These are phyloP conservation scores for Capronia americana DNA, from an alignment of 2,329 filamentous ascomycete species.

Conservation along the genomic window DNA sequence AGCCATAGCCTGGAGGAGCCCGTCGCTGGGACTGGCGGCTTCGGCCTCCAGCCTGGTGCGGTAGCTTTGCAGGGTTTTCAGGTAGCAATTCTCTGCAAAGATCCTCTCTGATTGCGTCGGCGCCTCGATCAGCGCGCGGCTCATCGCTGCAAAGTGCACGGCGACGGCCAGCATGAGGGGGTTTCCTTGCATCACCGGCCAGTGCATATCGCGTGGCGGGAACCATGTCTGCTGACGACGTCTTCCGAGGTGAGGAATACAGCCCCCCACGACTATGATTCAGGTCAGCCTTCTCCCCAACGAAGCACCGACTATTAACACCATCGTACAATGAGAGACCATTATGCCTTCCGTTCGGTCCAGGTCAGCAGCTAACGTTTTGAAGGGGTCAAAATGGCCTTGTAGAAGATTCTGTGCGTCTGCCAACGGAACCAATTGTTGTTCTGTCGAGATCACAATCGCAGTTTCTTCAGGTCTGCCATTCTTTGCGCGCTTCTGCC, in stretches of 20 bases:
- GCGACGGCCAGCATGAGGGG: constrained; percentile 5
- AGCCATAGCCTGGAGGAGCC: not conserved
- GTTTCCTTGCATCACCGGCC: constrained; percentile 2
- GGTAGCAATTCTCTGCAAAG: constrained; percentile 1
- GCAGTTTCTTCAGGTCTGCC: not conserved
- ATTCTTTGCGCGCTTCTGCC: not conserved
- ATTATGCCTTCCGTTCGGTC: constrained; percentile 9
- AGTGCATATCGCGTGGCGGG: constrained; percentile 11
- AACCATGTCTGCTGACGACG: constrained; percentile 2
- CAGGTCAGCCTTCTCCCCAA: too few species aligned
- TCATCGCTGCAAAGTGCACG: constrained; percentile 12
- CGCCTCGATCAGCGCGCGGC: not conserved
- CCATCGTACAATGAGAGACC: constrained; percentile 3
- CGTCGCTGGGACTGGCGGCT: constrained; percentile 2
- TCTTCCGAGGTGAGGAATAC: constrained; percentile 3
- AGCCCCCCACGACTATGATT: constrained; percentile 3
- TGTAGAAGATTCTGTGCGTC: constrained; percentile 9
- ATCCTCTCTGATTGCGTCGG: not conserved
- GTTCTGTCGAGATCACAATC: not conserved
- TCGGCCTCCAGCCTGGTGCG: constrained; percentile 10
- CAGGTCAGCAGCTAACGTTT: not conserved
- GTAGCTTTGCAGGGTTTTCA: constrained; percentile 1
- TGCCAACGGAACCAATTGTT: constrained; percentile 3
- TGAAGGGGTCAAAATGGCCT: constrained; percentile 9
- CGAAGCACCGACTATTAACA: too few species aligned